Conservation (phyloP, 2,329 filamentous ascomycete genomes). For the Claviceps digitariae region DNA sequence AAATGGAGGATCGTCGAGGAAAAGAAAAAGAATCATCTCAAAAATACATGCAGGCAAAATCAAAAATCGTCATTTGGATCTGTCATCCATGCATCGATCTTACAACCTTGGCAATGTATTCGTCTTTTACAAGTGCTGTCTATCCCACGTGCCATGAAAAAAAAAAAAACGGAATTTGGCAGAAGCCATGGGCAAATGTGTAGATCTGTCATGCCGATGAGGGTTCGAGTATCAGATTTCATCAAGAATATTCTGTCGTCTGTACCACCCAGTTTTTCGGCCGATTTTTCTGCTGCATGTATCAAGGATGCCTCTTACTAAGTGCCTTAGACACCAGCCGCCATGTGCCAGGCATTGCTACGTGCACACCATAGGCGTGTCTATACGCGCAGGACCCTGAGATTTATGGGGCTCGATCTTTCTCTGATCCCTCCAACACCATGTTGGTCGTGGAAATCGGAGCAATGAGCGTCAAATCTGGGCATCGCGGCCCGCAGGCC, state of each 20-base stretch:
- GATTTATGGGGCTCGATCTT: slow-evolving; percentile 13
- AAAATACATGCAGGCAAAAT: neutral
- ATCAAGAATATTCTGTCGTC: neutral
- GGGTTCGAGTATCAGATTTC: neutral
- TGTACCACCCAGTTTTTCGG: neutral
- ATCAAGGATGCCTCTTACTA: neutral
- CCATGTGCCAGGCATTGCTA: neutral
- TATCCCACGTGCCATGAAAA: neutral
- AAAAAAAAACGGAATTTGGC: neutral
- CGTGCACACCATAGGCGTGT: neutral
- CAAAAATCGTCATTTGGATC: neutral
- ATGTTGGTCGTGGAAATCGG: slow-evolving; percentile 18
- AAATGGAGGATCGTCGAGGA: no score
- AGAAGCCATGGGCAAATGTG: neutral
- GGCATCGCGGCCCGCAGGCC: slow-evolving; percentile 5
- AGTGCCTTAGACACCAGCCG: neutral
- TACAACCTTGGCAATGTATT: neutral
- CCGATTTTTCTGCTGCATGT: neutral
- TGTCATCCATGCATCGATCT: neutral
- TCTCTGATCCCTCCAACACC: slow-evolving; percentile 15
- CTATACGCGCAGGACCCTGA: slow-evolving; percentile 11
- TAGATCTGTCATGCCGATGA: neutral
- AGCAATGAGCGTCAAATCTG: slow-evolving; percentile 20
- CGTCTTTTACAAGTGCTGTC: no score
- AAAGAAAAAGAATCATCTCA: neutral